Evolutionary conservation across 306 rosid species (phyloP), one percentile per base, ranked within the genome.

Genomic region (Vigna radiata): DNA sequence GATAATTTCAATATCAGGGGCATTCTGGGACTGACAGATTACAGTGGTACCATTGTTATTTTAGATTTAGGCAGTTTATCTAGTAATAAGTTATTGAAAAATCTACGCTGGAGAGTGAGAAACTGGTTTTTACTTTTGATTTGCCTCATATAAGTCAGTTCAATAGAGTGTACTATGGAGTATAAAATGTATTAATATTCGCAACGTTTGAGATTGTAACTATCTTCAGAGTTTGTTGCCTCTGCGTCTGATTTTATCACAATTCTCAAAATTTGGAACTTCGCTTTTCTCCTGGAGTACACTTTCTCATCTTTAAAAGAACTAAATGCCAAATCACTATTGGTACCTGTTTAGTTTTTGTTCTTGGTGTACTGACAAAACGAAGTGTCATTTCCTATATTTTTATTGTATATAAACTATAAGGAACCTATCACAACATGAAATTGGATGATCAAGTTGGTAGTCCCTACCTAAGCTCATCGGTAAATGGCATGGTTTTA

Each of bases 371-470:
- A 67, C 37, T 8, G 33, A 39, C 25, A 17, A 49, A 49, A 17
- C 54, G 31, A 69, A 39, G 61, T 76, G 54, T 50, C 43, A 9
- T 69, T 14, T 19, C 18, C 37, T 44, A 21, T 65, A 48, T 60
- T 4, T 59, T 62, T 15, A 15, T 54, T 19, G 18, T 19, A 27
- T 46, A 7, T 6, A 43, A 47, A 15, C 11, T 14, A 6, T 13
- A 29, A 15, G 52, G 31, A n/a, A 44, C 17, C 13, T 29, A 74
- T 27, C 11, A 14, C 11, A n/a, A 3, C 16, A 55, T 49, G n/a
- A 55, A 55, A 33, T 70, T 63, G 64, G 82, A 46, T 64, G 64
- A 41, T 55, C 8, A 14, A 60, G 37, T 64, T 36, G 60, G n/a
- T n/a, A 48, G 43, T 62, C 19, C 18, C 17, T 21, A 29, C 33